Evolutionary conservation across 495 filamentous ascomycete species (phyloP), one percentile per base, ranked within the genome.

Genomic region (Trypethelium eluteriae): DNA sequence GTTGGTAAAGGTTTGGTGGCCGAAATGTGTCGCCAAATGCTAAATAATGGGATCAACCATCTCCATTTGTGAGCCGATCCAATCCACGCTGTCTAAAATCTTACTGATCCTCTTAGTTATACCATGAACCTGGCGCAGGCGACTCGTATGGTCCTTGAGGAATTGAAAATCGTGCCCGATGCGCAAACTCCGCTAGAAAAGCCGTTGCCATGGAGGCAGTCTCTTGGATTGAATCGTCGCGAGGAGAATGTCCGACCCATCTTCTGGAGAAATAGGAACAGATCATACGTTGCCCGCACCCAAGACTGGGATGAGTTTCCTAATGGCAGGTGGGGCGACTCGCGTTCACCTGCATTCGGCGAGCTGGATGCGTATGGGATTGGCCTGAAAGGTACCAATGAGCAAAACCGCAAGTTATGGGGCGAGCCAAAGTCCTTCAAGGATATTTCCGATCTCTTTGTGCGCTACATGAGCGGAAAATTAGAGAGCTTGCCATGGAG

Each of bases 251-350:
- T 99, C 56, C 92, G 95, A 56, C 95, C 95, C 5, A 96, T 99
- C 72, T 99, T 98, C 84, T 99, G 95, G 95, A 88, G 93, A 67
- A 96, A 98, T 79, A 88, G 95, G 35, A 93, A 97, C 73, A 89
- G 92, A 64, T 96, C 92, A 2, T 99, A 99, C 72, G 86, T 99
- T 38, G 86, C 88, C 44, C 90, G 95, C 63, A 99, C 95, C 3
- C 92, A 97, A 74, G 93, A 96, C 70, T 99, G 95, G 95, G 95
- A 99, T 70, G 95, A 99, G 74, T 99, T 96, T 72, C 95, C 95
- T 56, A 99, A 99, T 80, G 95, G 95, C 44, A 89, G 95, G 76
- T 99, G 95, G 95, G 96, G 95, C 76, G 95, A 99, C 77, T 91
- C 93, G 41, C 85, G 95, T 64, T 98, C 95, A 38, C 95, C 95